Evolutionary conservation across 2,329 filamentous ascomycete genomes (phyloP), one percentile per base, ranked within the genome.

Genomic region (Peltaster fructicola): DNA sequence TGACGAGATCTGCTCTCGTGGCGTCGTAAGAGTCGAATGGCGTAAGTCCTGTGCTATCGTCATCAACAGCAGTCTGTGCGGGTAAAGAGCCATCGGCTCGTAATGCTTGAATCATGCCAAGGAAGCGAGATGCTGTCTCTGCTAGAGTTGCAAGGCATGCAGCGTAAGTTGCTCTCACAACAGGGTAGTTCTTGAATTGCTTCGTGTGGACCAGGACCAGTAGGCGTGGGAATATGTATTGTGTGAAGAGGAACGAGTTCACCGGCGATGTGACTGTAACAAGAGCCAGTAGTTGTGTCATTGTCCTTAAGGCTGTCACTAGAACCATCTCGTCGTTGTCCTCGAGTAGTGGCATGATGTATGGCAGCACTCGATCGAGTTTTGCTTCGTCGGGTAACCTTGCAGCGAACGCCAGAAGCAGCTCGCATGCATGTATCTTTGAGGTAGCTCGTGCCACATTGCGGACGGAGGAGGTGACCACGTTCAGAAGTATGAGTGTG

Each of bases 341-440:
- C 31, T 70, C 74, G 8, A 98, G 58, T 14, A 95, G 53, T 4
- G 72, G 68, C 54, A 92, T 77, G 17, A 95, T 57, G 45, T 93
- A 93, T 1, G 88, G 88, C 24, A 98, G 56, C 13, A 95, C 77
- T 24, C 88, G 71, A 49, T 98, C 90, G 23, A 98, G 59, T 49
- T 93, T 95, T 3, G 84, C 84, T 52, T 98, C 88, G 46, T 98
- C 90, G 0, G 85, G 91, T 13, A 95, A 53, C 30, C 78, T 66
- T 52, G 95, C 84, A 0, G 84, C 73, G 48, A 98, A 93, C 3
- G 85, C 85, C 24, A 98, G 56, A 23, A 98, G 62, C 19, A 98
- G 63, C 47, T 98, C 88, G 43, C 88, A 91, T 1, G 81, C 88
- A 39, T 81, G 73, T 20, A 93, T 63, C 37, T 81, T 75, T 14